Conservation (phyloP, 352 stramenopile genomes). For the Pythium apleroticum region DNA sequence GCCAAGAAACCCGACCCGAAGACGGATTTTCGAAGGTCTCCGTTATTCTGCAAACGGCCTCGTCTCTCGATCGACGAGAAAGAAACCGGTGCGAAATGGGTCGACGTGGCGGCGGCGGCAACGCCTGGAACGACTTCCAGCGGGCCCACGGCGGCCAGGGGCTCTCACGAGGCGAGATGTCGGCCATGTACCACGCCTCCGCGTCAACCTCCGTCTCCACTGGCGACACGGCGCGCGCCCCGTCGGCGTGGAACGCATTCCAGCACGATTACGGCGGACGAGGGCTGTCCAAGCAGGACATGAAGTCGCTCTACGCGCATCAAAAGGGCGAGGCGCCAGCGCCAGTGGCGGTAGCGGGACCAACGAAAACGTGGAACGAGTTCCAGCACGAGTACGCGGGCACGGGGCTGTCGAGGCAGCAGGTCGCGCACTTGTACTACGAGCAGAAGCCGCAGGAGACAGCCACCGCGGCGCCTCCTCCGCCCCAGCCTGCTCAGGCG, state of each 20-base stretch:
- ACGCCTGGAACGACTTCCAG: conserved; percentile 23
- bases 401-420: background rate
- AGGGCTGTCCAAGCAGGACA: background rate
- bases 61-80: no score
- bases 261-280: conserved; percentile 6
- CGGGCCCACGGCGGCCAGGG: conserved; percentile 12
- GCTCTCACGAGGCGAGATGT: conserved; percentile 3
- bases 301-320: background rate
- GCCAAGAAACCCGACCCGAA: no score
- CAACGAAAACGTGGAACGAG: conserved; percentile 1
- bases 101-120: background rate
- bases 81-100: background rate
- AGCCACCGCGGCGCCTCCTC: background rate
- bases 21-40: no score
- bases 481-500: background rate
- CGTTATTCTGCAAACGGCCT: no score
- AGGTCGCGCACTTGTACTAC: conserved; percentile 1
- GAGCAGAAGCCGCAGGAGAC: background rate
- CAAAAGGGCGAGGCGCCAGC: background rate
- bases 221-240: background rate
- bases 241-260: conserved; percentile 2
- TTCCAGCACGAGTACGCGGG: conserved; percentile 7
- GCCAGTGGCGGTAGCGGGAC: background rate
- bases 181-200: conserved; percentile 1
- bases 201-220: background rate